Percentiles rank a stretch among this genome's conserved stretches.
phyloP scores from a whole-genome alignment of 78 protist species.

The Tieghemostelium lacteum region DNA sequence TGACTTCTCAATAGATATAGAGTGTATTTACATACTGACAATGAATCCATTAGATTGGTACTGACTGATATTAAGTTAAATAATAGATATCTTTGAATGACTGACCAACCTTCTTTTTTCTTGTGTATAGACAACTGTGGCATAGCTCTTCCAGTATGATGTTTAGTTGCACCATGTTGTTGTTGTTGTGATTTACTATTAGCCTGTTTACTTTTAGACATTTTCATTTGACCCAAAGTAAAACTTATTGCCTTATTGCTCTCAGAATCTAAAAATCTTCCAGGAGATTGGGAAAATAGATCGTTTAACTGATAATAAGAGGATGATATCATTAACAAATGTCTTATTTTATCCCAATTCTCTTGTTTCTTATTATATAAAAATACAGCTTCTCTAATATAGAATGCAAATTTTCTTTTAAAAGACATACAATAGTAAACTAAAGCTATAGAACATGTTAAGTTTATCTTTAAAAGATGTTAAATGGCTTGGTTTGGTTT shows the following conservation, averaged over 20 bases:
- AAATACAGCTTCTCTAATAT: conserved; percentile 71
- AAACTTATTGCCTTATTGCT: neutral
- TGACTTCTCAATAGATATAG: conserved; percentile 53
- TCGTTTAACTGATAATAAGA: conserved; percentile 70
- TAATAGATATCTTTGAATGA: conserved; percentile 41
- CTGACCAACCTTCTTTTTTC: conserved; percentile 53
- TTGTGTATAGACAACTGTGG: conserved; percentile 27
- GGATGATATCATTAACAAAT: conserved; percentile 32
- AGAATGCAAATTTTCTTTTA: conserved; percentile 80
- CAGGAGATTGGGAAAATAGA: conserved; percentile 9
- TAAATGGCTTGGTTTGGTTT: too few relatives aligned
- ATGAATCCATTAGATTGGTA: conserved; percentile 26
- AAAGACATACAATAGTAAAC: conserved; percentile 61
- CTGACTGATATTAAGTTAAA: conserved; percentile 41
- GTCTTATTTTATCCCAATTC: conserved; percentile 48
- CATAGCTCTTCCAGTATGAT: neutral
- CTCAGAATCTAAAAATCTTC: conserved; percentile 37
- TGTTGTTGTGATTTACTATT: neutral
- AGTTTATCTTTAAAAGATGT: conserved; percentile 2
- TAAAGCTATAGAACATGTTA: conserved; percentile 59
- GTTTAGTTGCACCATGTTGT: neutral
- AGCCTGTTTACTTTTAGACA: neutral
- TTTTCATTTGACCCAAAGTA: conserved; percentile 29
- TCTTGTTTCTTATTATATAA: conserved; percentile 29
- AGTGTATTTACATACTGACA: conserved; percentile 53